Evolutionary conservation across 805 yeast genomes (phyloP), one percentile per base, ranked within the genome.

Genomic region (Peterozyma toletana): DNA sequence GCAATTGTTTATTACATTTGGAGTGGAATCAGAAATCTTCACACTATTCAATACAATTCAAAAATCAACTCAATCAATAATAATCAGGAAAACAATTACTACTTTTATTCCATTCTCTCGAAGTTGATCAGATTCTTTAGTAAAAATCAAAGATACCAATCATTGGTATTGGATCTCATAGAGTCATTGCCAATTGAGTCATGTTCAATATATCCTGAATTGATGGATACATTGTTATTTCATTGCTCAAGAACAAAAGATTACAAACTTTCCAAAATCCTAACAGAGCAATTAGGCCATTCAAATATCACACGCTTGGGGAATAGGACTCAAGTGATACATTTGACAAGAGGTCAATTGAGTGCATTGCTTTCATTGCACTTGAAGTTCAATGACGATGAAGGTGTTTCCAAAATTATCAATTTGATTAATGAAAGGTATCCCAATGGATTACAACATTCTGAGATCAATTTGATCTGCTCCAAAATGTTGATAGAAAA

Each of bases 161-260:
- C 30, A 2, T 36, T 61, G 27, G 59, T 64, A 5, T 45, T 48
- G 10, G 50, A 54, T 5, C 18, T 64, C 13, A 53, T 64, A 2
- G 45, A 48, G 21, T 50, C 56, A 33, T 43, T 64, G n/a, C 68
- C 69, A 1, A 50, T 63, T 21, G 58, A 59, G 27, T 58, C 67
- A 1, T 58, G 64, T 27, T 52, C 53, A 33, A 51, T 59, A 2
- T 55, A 59, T 21, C 68, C 69, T 1, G 50, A 50, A 15, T 49
- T 64, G 35, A 61, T 64, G 67, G 49, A 57, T 7, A 49, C 66
- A 1, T 44, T 64, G 29, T 37, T 62, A 5, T 44, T 51, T 18
- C 63, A 64, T 47, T 52, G 63, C 38, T 44, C 60, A 1, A 46
- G 63, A 30, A 53, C 56, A 1, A 40, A 45, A 11, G 56, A 63